Evolutionary conservation across 257 asterid genomes (phyloP), one percentile per base, ranked within the genome.

Genomic region (Sherardia arvensis): DNA sequence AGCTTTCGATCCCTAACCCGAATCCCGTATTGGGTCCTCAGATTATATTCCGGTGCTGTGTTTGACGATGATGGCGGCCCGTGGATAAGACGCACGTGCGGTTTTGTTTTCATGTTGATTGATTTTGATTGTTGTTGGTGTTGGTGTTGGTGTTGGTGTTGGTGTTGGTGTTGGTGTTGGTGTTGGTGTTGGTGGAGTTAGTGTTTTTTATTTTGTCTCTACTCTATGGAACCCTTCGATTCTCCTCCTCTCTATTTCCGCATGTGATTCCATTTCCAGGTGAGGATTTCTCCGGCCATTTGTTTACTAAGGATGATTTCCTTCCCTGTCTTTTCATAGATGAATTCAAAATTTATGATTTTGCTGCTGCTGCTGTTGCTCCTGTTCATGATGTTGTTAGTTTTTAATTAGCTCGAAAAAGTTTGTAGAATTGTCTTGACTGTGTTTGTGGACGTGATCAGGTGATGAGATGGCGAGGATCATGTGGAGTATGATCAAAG

Each of bases 21-120:
- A 29, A 28, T 58, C 5, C 21, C 14, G 8, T 29, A 10, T 29
- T 6, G 43, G 43, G 23, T 54, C 14, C 29, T 10, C 59, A 36
- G 29, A 28, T n/a, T n/a, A n/a, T 45, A 33, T 63, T 64, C 84
- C 86, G 85, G 86, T 58, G 40, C 21, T 59, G 87, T 71, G 74
- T 75, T 70, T 71, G 63, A 58, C 80, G 62, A 29, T 63, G 87
- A 73, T 76, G 77, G 72, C 71, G 66, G 59, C 81, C 30, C 75
- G 61, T 29, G 7, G 26, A 21, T 61, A 53, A 68, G 58, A 62
- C 71, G 74, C 82, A 65, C 71, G 55, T 61, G 70, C 43, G 30
- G 28, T 40, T 34, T 53, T 53, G 17, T 22, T 20, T 53, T 8
- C 34, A 17, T n/a, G n/a, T n/a, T n/a, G n/a, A n/a, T 56, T 56